Percentiles rank a stretch among this genome's conserved stretches.
These are phyloP conservation scores for Davidsoniella australis DNA, from an alignment of 2,329 filamentous ascomycete genomes.

Conservation along the genomic window DNA sequence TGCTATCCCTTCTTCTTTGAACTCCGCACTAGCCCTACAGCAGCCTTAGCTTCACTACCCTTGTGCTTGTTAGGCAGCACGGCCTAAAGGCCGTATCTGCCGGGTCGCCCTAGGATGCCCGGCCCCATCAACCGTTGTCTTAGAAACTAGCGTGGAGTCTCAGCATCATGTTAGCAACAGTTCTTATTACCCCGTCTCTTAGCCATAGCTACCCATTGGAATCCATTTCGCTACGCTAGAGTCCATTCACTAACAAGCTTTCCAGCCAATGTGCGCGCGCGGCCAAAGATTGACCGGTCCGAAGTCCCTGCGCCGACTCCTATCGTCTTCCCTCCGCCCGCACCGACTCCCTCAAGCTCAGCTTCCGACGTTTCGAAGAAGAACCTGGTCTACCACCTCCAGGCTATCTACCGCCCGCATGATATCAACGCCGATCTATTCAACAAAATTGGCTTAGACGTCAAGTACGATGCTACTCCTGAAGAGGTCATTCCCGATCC, in stretches of 20 bases:
- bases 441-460: constrained; percentile 38
- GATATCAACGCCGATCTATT: constrained; percentile 34
- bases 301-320: constrained; percentile 41
- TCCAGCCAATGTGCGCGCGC: constrained; percentile 11
- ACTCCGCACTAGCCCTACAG: neutral
- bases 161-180: too few relatives aligned
- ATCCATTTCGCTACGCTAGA: neutral
- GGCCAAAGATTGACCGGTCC: constrained; percentile 25
- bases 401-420: constrained; percentile 34
- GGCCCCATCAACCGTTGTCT: too few relatives aligned
- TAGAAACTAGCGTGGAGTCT: neutral
- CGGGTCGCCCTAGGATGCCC: too few relatives aligned
- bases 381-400: constrained; percentile 33
- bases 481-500: constrained; percentile 36
- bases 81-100: too few relatives aligned
- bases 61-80: too few relatives aligned
- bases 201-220: neutral
- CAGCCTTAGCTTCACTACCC: neutral
- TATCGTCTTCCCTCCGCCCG: constrained; percentile 29
- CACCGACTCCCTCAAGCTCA: constrained; percentile 10
- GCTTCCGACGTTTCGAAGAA: constrained; percentile 15
- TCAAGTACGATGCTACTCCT: constrained; percentile 32
- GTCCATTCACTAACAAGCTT: neutral
- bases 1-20: neutral
- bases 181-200: too few relatives aligned